Evolutionary conservation across 192 early-diverging fungal species (phyloP), one percentile per base, ranked within the genome.

Genomic region (Dispira simplex): DNA sequence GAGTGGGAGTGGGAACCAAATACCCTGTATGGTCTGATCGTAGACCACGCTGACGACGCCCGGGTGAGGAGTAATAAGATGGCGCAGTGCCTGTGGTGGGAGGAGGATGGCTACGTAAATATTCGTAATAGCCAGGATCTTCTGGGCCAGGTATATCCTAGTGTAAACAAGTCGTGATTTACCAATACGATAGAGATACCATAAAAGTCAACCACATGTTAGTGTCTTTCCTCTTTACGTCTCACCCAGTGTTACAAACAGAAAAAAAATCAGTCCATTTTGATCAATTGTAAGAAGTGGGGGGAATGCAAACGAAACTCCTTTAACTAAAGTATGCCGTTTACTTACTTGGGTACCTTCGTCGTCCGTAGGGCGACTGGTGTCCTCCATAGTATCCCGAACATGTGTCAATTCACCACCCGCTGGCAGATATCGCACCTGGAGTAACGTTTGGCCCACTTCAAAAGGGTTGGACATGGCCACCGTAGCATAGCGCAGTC

Each of bases 351-450:
- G 32, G 6, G 32, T 39, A 39, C 32, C 32, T 39, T 39, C 32
- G 32, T 39, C 32, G 6, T 39, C 32, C 32, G 6, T 39, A 39
- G 32, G 32, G 32, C 32, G 32, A 39, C 32, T 39, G 32, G 32
- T 39, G 6, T 39, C 32, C 32, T 39, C 32, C 32, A 39, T 39
- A 6, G 32, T 39, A 39, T 39, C 32, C 32, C 32, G 32, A 39
- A 39, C 6, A 39, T 39, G 32, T 39, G 32, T 6, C 6, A 1
- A 1, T 39, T 39, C 32, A 39, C 32, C 32, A 4, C 32, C 32
- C 3, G 32, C 32, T 6, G 88, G 88, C 25, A 82, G 49, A 64
- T 85, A 83, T 69, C 88, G 86, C 25, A 88, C 84, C 70, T 90
- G 86, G 46, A 87, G 64, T n/a, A 90, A 65, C 21, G 85, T 88